Conservation (phyloP, 2,329 filamentous ascomycete genomes). For the Fusarium piperis region DNA sequence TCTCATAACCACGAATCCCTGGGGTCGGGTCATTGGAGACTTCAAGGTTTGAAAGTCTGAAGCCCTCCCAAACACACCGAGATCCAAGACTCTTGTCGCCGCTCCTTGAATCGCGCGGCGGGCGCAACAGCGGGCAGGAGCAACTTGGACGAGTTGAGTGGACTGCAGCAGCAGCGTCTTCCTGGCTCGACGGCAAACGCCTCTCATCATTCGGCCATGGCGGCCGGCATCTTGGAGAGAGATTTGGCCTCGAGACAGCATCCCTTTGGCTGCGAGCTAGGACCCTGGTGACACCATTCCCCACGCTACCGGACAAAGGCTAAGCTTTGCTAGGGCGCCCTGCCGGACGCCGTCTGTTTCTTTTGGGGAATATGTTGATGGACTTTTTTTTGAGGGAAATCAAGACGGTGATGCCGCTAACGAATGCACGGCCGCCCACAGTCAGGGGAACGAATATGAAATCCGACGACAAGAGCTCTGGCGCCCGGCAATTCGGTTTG, state of each 20-base stretch:
- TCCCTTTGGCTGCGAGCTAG: constrained; percentile 7
- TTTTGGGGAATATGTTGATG: constrained; percentile 25
- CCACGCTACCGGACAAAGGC: constrained; percentile 29
- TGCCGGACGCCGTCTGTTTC: constrained; percentile 28
- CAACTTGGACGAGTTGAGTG: not conserved
- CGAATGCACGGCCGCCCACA: constrained; percentile 30
- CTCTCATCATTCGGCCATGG: constrained; percentile 16
- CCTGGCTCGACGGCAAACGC: constrained; percentile 13
- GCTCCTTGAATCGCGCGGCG: constrained; percentile 4
- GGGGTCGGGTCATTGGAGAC: constrained; percentile 2
- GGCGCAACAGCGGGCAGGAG: not conserved
- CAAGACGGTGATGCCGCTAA: constrained; percentile 30
- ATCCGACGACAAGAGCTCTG: constrained; percentile 8
- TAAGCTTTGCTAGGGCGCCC: constrained; percentile 36
- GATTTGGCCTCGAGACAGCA: constrained; percentile 23
- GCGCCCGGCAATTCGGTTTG: constrained; percentile 1
- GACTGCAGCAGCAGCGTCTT: not conserved
- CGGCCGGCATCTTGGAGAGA: constrained; percentile 21
- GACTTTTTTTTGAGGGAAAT: constrained; percentile 29
- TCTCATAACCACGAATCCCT: constrained; percentile 32
- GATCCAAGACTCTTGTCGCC: not conserved
- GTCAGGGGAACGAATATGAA: constrained; percentile 22
- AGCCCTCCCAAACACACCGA: constrained; percentile 22
- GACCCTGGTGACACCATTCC: constrained; percentile 32
- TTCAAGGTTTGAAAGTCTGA: constrained; percentile 30